Evolutionary conservation across 2,329 filamentous ascomycete species (phyloP), one percentile per base, ranked within the genome.

Genomic region (Epichloe uncinata): DNA sequence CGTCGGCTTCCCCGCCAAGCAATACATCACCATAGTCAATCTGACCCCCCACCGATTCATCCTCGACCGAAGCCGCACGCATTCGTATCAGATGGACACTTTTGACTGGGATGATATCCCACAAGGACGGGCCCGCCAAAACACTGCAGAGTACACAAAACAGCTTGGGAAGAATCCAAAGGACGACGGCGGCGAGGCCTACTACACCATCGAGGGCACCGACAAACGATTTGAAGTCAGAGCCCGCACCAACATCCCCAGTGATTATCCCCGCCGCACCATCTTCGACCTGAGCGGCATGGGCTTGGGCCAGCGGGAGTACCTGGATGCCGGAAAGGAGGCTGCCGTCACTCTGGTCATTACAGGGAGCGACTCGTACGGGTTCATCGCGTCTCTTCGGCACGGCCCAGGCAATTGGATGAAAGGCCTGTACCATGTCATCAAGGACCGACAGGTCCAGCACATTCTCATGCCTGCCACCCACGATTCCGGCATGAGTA

Each of bases 401-500:
- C 61, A 58, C 43, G 60, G 60, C 1, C 51, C 56, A 0, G 57
- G 58, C 34, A 58, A 59, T 50, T 67, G 64, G 64, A 67, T 67
- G 65, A 57, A 53, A 35, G 50, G 51, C 5, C 56, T 66, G 9
- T 62, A 64, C 50, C 50, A 62, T 16, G 58, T 61, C 3, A 66
- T 67, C 52, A 59, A 60, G 37, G 59, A 63, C 52, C 65, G 72
- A 11, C 66, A 64, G 1, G 57, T 75, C 0, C 67, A 68, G 47
- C 66, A 73, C 33, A 62, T 75, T 16, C 64, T 69, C 45, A 69
- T 76, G 63, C 72, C 72, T 0, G 73, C 72, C 8, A 66, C 69
- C 3, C 72, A 76, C 52, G 70, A 75, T 51, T 63, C 71, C 0
- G 73, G 71, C n/a, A 75, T 76, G 71, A 67, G 63, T 22, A 61